These are phyloP conservation scores for Diaporthe sp. DNA, from an alignment of 2,329 filamentous ascomycete genomes.

Conservation along the genomic window DNA sequence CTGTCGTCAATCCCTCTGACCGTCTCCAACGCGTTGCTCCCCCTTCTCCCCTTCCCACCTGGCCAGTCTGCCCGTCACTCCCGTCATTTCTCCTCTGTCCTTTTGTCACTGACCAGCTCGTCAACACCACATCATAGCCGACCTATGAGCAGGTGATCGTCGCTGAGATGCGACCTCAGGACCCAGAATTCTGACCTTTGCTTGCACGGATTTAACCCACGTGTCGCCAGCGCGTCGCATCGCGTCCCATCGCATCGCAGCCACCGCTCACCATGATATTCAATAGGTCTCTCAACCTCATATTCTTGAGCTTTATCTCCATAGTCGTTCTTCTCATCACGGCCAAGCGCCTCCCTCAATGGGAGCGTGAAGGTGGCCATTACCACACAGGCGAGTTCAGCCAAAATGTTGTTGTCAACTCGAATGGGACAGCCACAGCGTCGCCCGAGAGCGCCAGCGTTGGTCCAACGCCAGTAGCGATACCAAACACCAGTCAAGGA, in stretches of 20 bases:
- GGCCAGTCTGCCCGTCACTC: neutral
- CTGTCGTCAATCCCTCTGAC: neutral
- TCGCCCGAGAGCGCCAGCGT: neutral
- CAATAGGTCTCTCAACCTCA: conserved; percentile 47
- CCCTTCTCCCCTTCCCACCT: neutral
- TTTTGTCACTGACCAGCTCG: neutral
- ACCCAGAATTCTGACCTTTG: neutral
- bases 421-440: neutral
- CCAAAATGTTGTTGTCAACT: conserved; percentile 37
- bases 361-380: conserved; percentile 49
- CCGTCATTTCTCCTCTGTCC: neutral
- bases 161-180: neutral
- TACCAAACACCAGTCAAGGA: neutral
- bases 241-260: neutral
- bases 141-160: too few species aligned
- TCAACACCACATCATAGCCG: neutral
- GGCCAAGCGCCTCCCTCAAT: conserved; percentile 50
- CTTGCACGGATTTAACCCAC: neutral
- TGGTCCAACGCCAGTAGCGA: neutral
- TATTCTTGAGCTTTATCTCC: conserved; percentile 49
- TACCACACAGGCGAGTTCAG: conserved; percentile 44
- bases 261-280: conserved; percentile 46
- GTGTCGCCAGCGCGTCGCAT: neutral
- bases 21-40: neutral
- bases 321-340: conserved; percentile 52